These are phyloP conservation scores for Cladobotryum protrusum DNA, from an alignment of 2,329 filamentous ascomycete genomes.

Conservation along the genomic window DNA sequence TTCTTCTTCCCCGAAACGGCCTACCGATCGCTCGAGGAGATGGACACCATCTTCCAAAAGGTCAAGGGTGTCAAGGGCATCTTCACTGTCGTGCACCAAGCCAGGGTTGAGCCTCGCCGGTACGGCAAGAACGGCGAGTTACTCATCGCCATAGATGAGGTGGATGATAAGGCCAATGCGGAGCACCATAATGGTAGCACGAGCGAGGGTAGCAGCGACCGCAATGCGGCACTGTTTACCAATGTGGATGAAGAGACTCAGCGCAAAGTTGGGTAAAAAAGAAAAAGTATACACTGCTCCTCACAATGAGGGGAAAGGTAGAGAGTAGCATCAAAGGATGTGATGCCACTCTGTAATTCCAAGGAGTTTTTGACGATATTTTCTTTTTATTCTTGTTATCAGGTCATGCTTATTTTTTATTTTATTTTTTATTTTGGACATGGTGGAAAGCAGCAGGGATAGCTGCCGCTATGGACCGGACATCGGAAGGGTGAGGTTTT, in stretches of 20 bases:
- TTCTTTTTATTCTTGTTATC: too few species aligned
- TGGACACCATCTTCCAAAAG: conserved; percentile 59
- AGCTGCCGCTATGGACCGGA: too few species aligned
- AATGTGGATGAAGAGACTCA: conserved; percentile 30
- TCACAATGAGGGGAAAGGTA: too few species aligned
- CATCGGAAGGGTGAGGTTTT: too few species aligned
- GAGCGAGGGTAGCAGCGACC: conserved; percentile 18
- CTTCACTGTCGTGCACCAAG: conserved; percentile 31
- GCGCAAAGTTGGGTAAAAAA: conserved; percentile 15
- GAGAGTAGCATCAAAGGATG: too few species aligned
- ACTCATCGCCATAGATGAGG: conserved; percentile 41
- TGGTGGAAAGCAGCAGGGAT: too few species aligned
- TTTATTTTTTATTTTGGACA: too few species aligned
- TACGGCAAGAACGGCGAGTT: conserved; percentile 56
- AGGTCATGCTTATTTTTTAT: too few species aligned
- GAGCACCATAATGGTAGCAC: conserved; percentile 24
- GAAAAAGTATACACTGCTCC: too few species aligned
- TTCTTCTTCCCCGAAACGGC: conserved; percentile 62
- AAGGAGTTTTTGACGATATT: too few species aligned
- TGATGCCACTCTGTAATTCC: too few species aligned
- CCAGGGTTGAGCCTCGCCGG: conserved; percentile 43
- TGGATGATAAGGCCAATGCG: conserved; percentile 29
- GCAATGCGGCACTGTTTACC: conserved; percentile 21
- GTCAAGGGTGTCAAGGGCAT: conserved; percentile 36
- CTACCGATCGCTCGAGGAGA: conserved; percentile 58